phyloP scores from a whole-genome alignment of 1,284 basidiomycete genomes.

The Malassezia vespertilionis region DNA sequence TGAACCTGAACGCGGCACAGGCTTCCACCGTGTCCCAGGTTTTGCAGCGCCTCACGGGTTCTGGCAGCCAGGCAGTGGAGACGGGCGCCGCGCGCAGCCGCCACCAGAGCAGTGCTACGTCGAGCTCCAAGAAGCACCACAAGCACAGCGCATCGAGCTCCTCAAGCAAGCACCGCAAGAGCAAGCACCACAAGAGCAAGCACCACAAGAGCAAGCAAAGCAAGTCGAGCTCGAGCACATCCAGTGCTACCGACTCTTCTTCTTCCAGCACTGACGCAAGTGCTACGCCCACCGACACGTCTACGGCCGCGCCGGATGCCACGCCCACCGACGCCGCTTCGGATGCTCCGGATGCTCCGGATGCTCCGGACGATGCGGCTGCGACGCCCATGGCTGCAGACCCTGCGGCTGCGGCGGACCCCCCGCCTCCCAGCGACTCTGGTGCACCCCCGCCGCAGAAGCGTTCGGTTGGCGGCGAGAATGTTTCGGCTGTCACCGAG shows the following conservation, averaged over 20 bases:
- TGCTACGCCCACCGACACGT: neutral
- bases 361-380: neutral
- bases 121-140: neutral
- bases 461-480: neutral
- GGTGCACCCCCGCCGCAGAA: neutral
- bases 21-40: neutral
- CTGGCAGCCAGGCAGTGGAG: neutral
- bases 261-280: neutral
- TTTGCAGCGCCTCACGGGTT: neutral
- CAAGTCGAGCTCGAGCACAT: neutral
- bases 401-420: neutral
- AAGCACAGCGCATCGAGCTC: neutral
- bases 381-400: neutral
- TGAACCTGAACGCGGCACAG: slow-evolving; percentile 1
- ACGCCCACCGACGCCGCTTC: neutral
- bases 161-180: neutral
- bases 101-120: neutral
- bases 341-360: neutral
- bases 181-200: slow-evolving; percentile 2
- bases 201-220: neutral
- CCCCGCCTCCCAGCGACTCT: neutral
- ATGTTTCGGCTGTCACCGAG: neutral
- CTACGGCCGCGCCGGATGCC: neutral
- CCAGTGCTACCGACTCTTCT: neutral
- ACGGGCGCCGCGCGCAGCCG: slow-evolving; percentile 3